phyloP scores from a whole-genome alignment of 2,329 filamentous ascomycete species.

The Tolypocladium amazonense region DNA sequence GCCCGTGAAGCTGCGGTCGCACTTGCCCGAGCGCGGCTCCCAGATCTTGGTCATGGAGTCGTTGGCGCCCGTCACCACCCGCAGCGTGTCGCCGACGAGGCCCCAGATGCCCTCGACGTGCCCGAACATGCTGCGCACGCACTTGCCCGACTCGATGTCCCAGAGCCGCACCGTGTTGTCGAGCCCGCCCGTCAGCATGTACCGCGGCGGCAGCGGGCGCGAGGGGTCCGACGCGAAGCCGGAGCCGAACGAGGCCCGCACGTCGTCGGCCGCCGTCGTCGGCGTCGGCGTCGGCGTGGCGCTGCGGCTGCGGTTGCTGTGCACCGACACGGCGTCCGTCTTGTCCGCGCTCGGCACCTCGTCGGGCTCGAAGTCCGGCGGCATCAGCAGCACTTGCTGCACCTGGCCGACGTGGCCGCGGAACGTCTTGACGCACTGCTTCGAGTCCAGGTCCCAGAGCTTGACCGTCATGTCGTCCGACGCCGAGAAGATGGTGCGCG shows the following conservation, averaged over 20 bases:
- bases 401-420: constrained; percentile 91
- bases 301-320: constrained; percentile 39
- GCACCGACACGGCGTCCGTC: constrained; percentile 42
- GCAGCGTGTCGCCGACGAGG: constrained; percentile 75
- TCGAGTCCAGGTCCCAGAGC: constrained; percentile 85
- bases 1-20: constrained; percentile 84
- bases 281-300: constrained; percentile 23
- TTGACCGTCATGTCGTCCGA: constrained; percentile 89
- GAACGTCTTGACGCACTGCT: constrained; percentile 65
- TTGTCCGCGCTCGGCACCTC: constrained; percentile 41
- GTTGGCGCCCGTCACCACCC: constrained; percentile 81
- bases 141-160: constrained; percentile 75
- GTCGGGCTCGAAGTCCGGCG: constrained; percentile 81
- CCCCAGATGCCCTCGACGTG: constrained; percentile 96
- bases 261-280: constrained; percentile 18
- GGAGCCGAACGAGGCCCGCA: constrained; percentile 45
- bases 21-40: constrained; percentile 85
- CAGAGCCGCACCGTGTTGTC: constrained; percentile 89
- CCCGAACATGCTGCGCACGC: constrained; percentile 87
- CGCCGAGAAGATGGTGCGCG: constrained; percentile 80
- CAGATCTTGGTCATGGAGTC: constrained; percentile 91
- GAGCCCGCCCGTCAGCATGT: constrained; percentile 86
- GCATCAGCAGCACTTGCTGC: constrained; percentile 79
- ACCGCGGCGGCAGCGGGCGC: constrained; percentile 69
- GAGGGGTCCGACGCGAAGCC: constrained; percentile 49